These are phyloP conservation scores for Detonula confervacea DNA, from an alignment of 352 stramenopile genomes.

Conservation along the genomic window DNA sequence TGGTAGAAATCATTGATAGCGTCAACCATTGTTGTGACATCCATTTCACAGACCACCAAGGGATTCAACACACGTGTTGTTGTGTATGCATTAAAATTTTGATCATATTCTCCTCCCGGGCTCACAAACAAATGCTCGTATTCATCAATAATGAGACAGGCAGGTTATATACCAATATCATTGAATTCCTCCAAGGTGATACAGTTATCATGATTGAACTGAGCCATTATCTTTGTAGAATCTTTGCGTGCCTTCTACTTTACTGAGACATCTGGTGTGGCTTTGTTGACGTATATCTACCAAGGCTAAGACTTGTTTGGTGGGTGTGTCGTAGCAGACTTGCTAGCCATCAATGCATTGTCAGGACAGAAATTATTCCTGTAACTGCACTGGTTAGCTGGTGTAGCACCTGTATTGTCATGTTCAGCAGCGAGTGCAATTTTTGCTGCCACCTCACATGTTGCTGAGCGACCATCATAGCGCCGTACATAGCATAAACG, in stretches of 20 bases:
- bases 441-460: not conserved
- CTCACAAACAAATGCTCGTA: constrained; percentile 14
- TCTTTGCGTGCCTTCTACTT: not conserved
- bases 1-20: constrained; percentile 9
- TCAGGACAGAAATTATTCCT: no score
- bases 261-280: not conserved
- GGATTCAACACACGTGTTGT: constrained; percentile 1
- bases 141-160: not conserved
- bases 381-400: no score
- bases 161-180: constrained; percentile 3
- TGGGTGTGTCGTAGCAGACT: not conserved
- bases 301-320: not conserved
- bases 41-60: not conserved
- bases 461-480: not conserved
- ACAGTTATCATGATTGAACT: not conserved
- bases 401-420: no score
- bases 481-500: not conserved
- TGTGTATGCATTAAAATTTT: constrained; percentile 6
- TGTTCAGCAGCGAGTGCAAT: not conserved
- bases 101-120: constrained; percentile 11
- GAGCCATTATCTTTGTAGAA: not conserved
- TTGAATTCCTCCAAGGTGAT: constrained; percentile 13
- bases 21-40: not conserved
- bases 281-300: not conserved
- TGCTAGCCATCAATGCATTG: not conserved